A percentile compares a stretch with the other conserved stretches of the same genome.
phyloP scores from a whole-genome alignment of 2,329 filamentous ascomycete genomes.

The Amauroascus niger region DNA sequence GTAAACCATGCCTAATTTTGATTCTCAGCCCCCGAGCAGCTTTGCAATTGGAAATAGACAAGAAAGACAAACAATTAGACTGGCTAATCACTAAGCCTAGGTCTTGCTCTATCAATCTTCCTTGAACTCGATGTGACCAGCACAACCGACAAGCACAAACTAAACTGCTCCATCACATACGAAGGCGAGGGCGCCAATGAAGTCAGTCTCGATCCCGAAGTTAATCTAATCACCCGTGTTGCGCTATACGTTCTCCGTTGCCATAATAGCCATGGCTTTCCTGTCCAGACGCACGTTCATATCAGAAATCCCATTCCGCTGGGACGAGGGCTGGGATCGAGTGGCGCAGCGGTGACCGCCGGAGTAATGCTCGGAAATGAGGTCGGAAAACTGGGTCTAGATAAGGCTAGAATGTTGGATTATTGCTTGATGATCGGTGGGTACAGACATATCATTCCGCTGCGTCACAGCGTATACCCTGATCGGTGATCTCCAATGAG shows the following conservation, averaged over 20 bases:
- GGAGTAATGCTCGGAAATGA: conserved; percentile 90
- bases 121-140: conserved; percentile 80
- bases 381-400: conserved; percentile 67
- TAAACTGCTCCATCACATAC: conserved; percentile 87
- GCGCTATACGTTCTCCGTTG: conserved; percentile 91
- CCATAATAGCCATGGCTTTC: conserved; percentile 77
- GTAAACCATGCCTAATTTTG: conserved; percentile 13
- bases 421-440: conserved; percentile 93
- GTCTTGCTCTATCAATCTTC: conserved; percentile 85
- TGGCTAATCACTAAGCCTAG: conserved; percentile 26
- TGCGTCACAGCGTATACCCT: background rate
- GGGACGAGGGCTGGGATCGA: conserved; percentile 86
- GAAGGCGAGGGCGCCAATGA: conserved; percentile 64
- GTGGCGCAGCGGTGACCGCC: conserved; percentile 87
- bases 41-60: background rate
- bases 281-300: conserved; percentile 77
- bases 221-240: conserved; percentile 87
- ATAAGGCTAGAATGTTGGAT: conserved; percentile 76
- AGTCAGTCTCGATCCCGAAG: conserved; percentile 72
- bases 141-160: conserved; percentile 47
- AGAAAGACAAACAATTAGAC: background rate
- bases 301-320: conserved; percentile 93
- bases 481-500: background rate
- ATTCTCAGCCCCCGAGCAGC: no score
- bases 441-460: background rate